Conservation (phyloP, 2,329 filamentous ascomycete species). For the Periconia digitata region DNA sequence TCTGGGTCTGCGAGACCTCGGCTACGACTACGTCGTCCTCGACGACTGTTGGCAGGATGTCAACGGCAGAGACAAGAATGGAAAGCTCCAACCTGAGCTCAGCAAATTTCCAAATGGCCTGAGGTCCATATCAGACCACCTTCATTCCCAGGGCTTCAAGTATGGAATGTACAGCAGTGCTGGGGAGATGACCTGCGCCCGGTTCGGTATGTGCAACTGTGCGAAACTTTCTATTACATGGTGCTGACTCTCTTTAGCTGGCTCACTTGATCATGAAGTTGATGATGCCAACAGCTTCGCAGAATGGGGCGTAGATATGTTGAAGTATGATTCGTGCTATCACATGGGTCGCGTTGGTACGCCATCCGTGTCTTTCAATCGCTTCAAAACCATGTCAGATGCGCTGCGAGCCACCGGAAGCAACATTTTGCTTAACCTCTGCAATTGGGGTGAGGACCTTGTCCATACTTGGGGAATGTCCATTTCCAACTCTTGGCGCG, state of each 20-base stretch:
- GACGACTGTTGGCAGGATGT: slow-evolving; percentile 60
- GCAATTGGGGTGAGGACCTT: slow-evolving; percentile 37
- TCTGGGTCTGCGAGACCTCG: slow-evolving; percentile 30
- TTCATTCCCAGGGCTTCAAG: slow-evolving; percentile 54
- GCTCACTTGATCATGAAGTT: slow-evolving; percentile 27
- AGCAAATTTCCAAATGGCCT: slow-evolving; percentile 63
- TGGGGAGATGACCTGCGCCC: slow-evolving; percentile 56
- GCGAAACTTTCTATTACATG: neutral
- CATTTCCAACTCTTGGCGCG: slow-evolving; percentile 40
- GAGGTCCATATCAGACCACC: slow-evolving; percentile 50
- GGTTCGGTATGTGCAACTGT: slow-evolving; percentile 41
- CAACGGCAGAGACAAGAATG: slow-evolving; percentile 48
- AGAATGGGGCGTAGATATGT: slow-evolving; percentile 38
- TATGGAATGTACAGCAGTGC: slow-evolving; percentile 65
- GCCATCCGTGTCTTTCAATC: slow-evolving; percentile 26
- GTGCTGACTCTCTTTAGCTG: slow-evolving; percentile 20
- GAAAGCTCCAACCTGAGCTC: slow-evolving; percentile 25
- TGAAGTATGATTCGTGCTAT: slow-evolving; percentile 43
- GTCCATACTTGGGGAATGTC: slow-evolving; percentile 30
- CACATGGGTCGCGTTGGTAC: slow-evolving; percentile 31
- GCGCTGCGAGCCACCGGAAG: slow-evolving; percentile 24
- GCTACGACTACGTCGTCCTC: slow-evolving; percentile 55
- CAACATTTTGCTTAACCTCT: slow-evolving; percentile 32
- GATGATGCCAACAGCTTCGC: slow-evolving; percentile 31
- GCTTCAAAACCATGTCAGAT: slow-evolving; percentile 31